Conservation (phyloP, 371 early-diverging fungal genomes). For the Mortierella sp. region DNA sequence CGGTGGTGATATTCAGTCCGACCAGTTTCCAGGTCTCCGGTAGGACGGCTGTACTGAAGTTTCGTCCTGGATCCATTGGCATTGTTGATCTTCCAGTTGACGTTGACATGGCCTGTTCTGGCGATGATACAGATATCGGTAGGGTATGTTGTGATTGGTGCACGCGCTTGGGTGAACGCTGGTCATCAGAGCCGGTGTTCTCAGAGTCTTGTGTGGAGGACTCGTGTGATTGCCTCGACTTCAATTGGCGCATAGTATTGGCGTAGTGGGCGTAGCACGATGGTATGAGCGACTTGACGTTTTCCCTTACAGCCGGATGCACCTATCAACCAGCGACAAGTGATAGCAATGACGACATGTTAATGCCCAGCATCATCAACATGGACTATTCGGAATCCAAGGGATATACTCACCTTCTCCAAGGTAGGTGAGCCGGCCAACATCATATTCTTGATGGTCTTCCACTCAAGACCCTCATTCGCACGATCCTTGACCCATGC, state of each 20-base stretch:
- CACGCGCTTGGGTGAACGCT: no score
- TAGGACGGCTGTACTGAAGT: no score
- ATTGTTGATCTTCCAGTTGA: no score
- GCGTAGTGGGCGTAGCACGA: slow-evolving; percentile 39
- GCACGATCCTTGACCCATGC: slow-evolving; percentile 41
- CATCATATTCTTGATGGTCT: slow-evolving; percentile 38
- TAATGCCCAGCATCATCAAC: background rate
- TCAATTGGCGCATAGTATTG: slow-evolving; percentile 33
- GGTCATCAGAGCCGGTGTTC: background rate
- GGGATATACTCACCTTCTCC: slow-evolving; percentile 27
- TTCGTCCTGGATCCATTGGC: no score
- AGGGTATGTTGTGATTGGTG: no score
- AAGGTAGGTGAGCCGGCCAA: slow-evolving; percentile 22
- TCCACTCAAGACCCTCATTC: slow-evolving; percentile 43
- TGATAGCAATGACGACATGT: background rate
- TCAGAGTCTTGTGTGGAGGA: slow-evolving; percentile 8
- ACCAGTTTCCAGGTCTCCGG: no score
- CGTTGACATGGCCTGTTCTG: no score
- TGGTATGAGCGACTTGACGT: slow-evolving; percentile 21
- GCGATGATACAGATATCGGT: no score
- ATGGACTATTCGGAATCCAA: background rate
- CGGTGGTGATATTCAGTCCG: no score
- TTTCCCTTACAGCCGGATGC: slow-evolving; percentile 31
- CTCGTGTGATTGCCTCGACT: slow-evolving; percentile 3
- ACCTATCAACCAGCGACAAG: slow-evolving; percentile 16